Evolutionary conservation across 2,329 filamentous ascomycete genomes (phyloP), one percentile per base, ranked within the genome.

Genomic region (Thelonectria discophora): DNA sequence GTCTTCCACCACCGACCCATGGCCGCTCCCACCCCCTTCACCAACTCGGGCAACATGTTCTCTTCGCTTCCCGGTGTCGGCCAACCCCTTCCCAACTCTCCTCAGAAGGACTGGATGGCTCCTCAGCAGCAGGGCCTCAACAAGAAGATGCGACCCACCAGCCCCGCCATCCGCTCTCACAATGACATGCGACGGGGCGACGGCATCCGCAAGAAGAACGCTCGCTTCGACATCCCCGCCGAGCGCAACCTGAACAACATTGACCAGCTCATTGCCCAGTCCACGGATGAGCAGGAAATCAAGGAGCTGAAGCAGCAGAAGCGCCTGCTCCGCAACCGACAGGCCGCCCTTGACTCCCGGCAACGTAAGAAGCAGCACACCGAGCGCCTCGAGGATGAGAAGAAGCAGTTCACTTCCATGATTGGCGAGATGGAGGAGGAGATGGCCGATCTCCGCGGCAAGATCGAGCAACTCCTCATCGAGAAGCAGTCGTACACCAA

Each of bases 261-360:
- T 79, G 95, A 99, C 77, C 86, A 92, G 64, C 85, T 98, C 74
- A 98, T 99, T 78, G 85, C 90, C 55, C 89, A 92, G 78, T 94
- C 93, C 37, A 93, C 88, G 58, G 90, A 96, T 77, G 94, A 98
- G 73, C 89, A 95, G 68, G 90, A 97, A 81, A 91, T 97, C 82
- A 98, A 97, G 84, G 94, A 98, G 81, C 85, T 99, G 73, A 99
- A 99, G 86, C 93, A 97, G 77, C 95, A 97, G 79, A 98, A 98
- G 84, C 90, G 95, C 63, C 84, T 99, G 64, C 84, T 99, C 65
- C 88, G 95, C 74, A 99, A 99, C 80, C 89, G 95, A 73, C 94
- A 98, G 82, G 95, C 95, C 79, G 95, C 95, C 69, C 90, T 99
- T 72, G 94, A 98, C 80, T 98, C 95, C 46, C 89, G 95, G 69